A percentile compares a stretch with the other conserved stretches of the same genome.
These are phyloP conservation scores for Taiozyma sp. DNA, from an alignment of 1,139 yeast species.

Conservation along the genomic window DNA sequence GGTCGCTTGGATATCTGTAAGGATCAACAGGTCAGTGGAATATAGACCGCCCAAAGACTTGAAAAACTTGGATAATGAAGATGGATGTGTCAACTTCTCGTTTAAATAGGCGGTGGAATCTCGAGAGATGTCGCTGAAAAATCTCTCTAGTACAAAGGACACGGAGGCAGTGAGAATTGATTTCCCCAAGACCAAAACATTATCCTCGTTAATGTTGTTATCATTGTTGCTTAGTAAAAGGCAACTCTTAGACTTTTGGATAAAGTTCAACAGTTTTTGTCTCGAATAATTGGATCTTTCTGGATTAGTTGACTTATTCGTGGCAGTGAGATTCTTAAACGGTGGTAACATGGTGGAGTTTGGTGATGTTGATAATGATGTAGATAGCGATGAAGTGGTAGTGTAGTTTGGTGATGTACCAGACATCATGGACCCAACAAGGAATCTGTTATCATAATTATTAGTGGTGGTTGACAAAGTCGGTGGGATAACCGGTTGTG, in stretches of 20 bases:
- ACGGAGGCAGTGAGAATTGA: conserved; percentile 50
- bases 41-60: conserved; percentile 42
- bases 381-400: conserved; percentile 6
- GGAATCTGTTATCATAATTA: conserved; percentile 3
- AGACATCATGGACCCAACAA: conserved; percentile 8
- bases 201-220: conserved; percentile 25
- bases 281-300: conserved; percentile 2
- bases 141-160: conserved; percentile 57
- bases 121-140: conserved; percentile 38
- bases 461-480: neutral
- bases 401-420: conserved; percentile 3
- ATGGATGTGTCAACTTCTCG: conserved; percentile 42
- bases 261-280: conserved; percentile 34
- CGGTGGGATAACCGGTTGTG: neutral
- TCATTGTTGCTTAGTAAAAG: conserved; percentile 41
- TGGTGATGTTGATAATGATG: conserved; percentile 11
- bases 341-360: conserved; percentile 17
- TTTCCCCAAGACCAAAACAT: conserved; percentile 55
- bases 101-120: conserved; percentile 54
- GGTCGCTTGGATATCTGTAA: conserved; percentile 18
- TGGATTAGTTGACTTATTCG: neutral
- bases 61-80: conserved; percentile 43
- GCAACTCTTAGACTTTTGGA: conserved; percentile 67
- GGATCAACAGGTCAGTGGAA: conserved; percentile 31
- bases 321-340: conserved; percentile 7